Evolutionary conservation across 2,329 filamentous ascomycete genomes (phyloP), one percentile per base, ranked within the genome.

Genomic region (Sporothrix protearum): DNA sequence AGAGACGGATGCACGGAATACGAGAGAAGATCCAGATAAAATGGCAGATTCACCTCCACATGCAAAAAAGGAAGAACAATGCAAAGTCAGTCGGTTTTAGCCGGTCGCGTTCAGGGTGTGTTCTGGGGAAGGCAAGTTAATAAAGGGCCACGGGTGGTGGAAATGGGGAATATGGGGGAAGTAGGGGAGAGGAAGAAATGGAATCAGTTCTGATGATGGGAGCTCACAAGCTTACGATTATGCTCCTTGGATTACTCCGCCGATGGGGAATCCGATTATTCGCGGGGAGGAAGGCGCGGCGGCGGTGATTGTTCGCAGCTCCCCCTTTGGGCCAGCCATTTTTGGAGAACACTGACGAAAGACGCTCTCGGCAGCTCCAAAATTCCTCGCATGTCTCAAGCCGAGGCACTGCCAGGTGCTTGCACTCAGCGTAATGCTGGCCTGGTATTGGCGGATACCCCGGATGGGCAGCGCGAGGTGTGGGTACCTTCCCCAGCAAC

Each of bases 401-500:
- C 73, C 73, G 73, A 74, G 73, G 72, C 71, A 68, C 69, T 51
- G n/a, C 36, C 39, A 70, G 30, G 36, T 51, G 45, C 19, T 61
- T 14, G 63, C 45, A 16, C 30, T 28, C 47, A 19, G 59, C n/a
- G 12, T 45, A 71, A 47, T 16, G 39, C 42, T 63, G 64, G 64
- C 45, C 47, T 70, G 59, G 71, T 53, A 72, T 72, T 72, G 71
- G 68, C 71, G 71, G 71, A 72, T 70, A 61, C 68, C 67, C 71
- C 67, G 71, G 68, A 59, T 59, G 64, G 64, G 59, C 10, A 59
- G 33, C 28, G 19, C 30, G n/a, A 49, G 57, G 47, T 69, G 47
- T 51, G 71, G 68, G 61, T 47, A 72, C 68, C 68, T 72, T 72
- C 71, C 71, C 71, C 71, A 72, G 71, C 71, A 72, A 71, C 71